phyloP scores from a whole-genome alignment of 306 rosid species.

The Vigna mungo region DNA sequence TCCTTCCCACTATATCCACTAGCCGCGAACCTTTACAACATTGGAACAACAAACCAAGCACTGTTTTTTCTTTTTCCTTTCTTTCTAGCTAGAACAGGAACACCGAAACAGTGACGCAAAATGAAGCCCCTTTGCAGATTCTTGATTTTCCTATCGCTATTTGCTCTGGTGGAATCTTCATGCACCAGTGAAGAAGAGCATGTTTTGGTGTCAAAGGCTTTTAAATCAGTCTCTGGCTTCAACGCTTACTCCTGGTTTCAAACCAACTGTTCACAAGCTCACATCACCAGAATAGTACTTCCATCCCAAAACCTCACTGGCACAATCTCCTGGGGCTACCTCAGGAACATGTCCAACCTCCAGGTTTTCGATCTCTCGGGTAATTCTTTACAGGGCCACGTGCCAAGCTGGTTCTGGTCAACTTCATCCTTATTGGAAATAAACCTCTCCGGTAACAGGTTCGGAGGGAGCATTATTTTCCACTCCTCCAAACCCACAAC shows the following conservation, averaged over 20 bases:
- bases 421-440: slow-evolving; percentile 47
- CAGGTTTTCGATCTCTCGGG: slow-evolving; percentile 69
- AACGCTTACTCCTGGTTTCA: slow-evolving; percentile 55
- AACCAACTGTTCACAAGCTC: slow-evolving; percentile 56
- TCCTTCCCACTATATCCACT: neutral
- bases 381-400: slow-evolving; percentile 64
- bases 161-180: slow-evolving; percentile 51
- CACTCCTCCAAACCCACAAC: neutral
- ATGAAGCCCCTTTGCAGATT: slow-evolving; percentile 58
- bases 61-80: neutral
- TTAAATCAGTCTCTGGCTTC: slow-evolving; percentile 74
- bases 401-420: slow-evolving; percentile 76
- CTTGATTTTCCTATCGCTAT: slow-evolving; percentile 49
- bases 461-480: slow-evolving; percentile 62
- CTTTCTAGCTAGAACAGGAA: neutral
- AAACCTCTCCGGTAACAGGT: slow-evolving; percentile 68
- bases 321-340: slow-evolving; percentile 64
- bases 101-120: neutral
- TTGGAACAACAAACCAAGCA: neutral
- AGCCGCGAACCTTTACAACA: slow-evolving; percentile 14
- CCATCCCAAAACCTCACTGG: slow-evolving; percentile 73
- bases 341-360: slow-evolving; percentile 61
- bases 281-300: slow-evolving; percentile 55
- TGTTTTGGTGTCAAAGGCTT: slow-evolving; percentile 59
- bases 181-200: slow-evolving; percentile 68